phyloP scores from a whole-genome alignment of 2,329 filamentous ascomycete genomes.

The Nothophaeocryptopus gaeumannii region DNA sequence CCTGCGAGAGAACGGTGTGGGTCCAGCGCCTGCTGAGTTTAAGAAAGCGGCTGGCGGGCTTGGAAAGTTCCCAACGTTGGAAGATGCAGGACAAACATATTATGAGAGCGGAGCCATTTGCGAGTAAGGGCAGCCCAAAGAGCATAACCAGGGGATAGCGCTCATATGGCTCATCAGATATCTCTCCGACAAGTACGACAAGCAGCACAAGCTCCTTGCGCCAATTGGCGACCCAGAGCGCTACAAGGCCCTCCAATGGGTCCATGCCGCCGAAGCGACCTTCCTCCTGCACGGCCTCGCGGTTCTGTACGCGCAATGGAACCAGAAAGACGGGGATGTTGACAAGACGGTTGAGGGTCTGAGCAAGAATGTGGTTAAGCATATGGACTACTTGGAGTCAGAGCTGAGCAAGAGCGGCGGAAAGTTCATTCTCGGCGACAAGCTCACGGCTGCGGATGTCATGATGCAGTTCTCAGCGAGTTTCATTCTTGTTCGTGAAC shows the following conservation, averaged over 20 bases:
- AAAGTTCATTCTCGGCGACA: conserved; percentile 43
- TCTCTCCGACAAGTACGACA: conserved; percentile 48
- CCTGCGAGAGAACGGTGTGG: conserved; percentile 37
- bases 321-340: conserved; percentile 38
- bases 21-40: conserved; percentile 41
- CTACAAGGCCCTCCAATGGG: conserved; percentile 42
- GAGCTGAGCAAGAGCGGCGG: conserved; percentile 41
- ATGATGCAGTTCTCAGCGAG: conserved; percentile 44
- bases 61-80: conserved; percentile 47
- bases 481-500: conserved; percentile 40
- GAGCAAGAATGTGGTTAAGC: conserved; percentile 44
- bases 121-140: conserved; percentile 38
- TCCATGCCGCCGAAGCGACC: conserved; percentile 49
- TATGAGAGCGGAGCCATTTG: conserved; percentile 49
- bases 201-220: conserved; percentile 38
- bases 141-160: neutral
- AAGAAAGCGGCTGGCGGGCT: conserved; percentile 42
- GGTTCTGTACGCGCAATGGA: conserved; percentile 46
- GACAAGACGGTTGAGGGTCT: conserved; percentile 39
- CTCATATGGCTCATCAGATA: conserved; percentile 36
- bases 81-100: conserved; percentile 42
- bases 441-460: conserved; percentile 44
- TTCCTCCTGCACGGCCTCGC: conserved; percentile 47
- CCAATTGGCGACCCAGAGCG: conserved; percentile 34
- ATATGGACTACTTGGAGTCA: conserved; percentile 46